A percentile compares a stretch with the other conserved stretches of the same genome.
Evolutionary conservation across 2,329 filamentous ascomycete genomes (phyloP).

Genomic region (Alternaria sp.): DNA sequence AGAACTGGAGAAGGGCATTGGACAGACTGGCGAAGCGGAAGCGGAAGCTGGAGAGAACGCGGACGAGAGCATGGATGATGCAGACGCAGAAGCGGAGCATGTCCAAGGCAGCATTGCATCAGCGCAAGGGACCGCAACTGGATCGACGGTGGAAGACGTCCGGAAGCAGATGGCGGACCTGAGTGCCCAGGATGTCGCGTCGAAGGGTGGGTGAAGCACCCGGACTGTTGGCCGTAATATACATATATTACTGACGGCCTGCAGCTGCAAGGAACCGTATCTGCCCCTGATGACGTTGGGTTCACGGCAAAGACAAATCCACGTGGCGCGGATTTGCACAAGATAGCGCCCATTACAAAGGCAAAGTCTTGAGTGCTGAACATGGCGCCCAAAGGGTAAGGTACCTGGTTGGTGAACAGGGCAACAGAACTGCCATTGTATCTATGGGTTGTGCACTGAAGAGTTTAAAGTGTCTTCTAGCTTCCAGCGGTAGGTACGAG

Average conservation of each 20-base stretch:
- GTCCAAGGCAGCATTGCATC: conserved; percentile 11
- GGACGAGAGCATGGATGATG: conserved; percentile 31
- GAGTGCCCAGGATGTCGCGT: conserved; percentile 31
- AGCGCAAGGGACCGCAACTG: conserved; percentile 23
- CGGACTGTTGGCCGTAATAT: conserved; percentile 29
- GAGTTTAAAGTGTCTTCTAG: conserved; percentile 7
- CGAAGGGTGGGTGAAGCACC: conserved; percentile 38
- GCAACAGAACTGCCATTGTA: conserved; percentile 14
- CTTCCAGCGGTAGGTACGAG: conserved; percentile 8
- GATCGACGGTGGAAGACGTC: conserved; percentile 38
- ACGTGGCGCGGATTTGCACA: conserved; percentile 28
- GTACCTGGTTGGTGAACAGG: conserved; percentile 2
- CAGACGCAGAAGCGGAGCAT: conserved; percentile 27
- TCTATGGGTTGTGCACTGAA: conserved; percentile 12
- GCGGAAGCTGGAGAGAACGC: conserved; percentile 40
- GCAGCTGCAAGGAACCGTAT: conserved; percentile 22
- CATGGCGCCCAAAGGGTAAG: neutral
- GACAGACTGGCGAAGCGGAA: conserved; percentile 48
- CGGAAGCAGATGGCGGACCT: conserved; percentile 47
- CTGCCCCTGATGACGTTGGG: conserved; percentile 23
- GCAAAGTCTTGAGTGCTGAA: neutral
- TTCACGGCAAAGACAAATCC: conserved; percentile 21
- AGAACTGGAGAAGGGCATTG: conserved; percentile 51
- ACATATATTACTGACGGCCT: conserved; percentile 36
- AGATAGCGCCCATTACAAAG: conserved; percentile 1